Evolutionary conservation across 352 stramenopile species (phyloP).

Genomic region (Pythium sp.): DNA sequence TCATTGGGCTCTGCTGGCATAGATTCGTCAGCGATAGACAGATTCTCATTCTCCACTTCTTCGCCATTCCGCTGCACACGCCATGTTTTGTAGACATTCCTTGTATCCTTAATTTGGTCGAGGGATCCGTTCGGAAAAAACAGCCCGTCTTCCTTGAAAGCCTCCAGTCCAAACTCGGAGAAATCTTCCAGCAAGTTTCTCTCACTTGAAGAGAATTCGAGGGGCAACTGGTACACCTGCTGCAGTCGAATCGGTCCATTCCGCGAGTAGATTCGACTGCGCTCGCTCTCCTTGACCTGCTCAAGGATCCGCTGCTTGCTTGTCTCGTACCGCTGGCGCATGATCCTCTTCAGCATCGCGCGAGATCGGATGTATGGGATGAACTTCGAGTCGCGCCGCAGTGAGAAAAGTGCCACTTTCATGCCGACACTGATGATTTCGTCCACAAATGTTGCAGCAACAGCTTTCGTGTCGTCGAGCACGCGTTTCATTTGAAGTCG

Average conservation of each 20-base stretch:
- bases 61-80: conserved; percentile 10
- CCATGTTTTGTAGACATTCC: conserved; percentile 24
- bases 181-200: conserved; percentile 44
- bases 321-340: conserved; percentile 45
- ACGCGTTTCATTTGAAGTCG: conserved; percentile 52
- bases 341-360: conserved; percentile 39
- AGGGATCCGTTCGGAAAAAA: neutral
- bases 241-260: conserved; percentile 48
- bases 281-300: conserved; percentile 52
- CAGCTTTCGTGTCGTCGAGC: conserved; percentile 28
- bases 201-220: conserved; percentile 49
- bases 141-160: conserved; percentile 20
- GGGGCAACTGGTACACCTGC: conserved; percentile 26
- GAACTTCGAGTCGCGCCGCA: conserved; percentile 43
- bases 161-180: conserved; percentile 26
- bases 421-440: conserved; percentile 33
- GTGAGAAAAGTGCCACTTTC: conserved; percentile 30
- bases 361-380: conserved; percentile 42
- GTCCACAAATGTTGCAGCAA: conserved; percentile 26
- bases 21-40: neutral
- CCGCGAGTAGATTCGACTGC: conserved; percentile 50
- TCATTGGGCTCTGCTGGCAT: neutral
- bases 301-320: conserved; percentile 43
- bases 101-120: neutral
- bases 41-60: neutral